Conservation (phyloP, 2,329 filamentous ascomycete species). For the Phaeosphaeria sp. region DNA sequence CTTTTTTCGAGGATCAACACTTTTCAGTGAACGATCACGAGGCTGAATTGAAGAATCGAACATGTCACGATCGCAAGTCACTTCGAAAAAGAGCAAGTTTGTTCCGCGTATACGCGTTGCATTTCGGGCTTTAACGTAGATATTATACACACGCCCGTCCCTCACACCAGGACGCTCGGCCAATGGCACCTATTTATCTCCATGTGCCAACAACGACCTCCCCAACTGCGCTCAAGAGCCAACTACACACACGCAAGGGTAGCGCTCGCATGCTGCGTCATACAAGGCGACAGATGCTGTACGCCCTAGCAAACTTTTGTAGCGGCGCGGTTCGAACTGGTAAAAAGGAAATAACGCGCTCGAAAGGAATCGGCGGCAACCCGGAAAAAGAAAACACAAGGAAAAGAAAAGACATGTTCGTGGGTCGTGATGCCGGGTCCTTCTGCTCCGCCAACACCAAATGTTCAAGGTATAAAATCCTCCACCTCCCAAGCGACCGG, state of each 20-base stretch:
- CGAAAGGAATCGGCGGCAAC: slow-evolving; percentile 1
- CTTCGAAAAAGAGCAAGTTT: too few species aligned
- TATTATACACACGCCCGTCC: slow-evolving; percentile 21
- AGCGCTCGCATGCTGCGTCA: neutral
- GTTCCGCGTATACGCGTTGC: slow-evolving; percentile 5
- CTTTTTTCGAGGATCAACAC: too few species aligned
- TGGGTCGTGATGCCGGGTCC: slow-evolving; percentile 19
- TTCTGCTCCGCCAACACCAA: slow-evolving; percentile 11
- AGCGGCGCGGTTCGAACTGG: neutral
- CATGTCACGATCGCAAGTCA: neutral
- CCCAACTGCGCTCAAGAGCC: neutral
- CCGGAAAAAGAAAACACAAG: slow-evolving; percentile 9
- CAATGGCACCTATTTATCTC: slow-evolving; percentile 5
- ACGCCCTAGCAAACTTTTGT: neutral
- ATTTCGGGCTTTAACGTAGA: slow-evolving; percentile 1
- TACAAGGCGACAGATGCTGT: neutral
- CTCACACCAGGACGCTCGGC: slow-evolving; percentile 5
- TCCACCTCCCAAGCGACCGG: slow-evolving; percentile 7
- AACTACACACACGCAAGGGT: neutral
- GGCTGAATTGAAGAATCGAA: too few species aligned
- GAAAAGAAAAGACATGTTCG: slow-evolving; percentile 17
- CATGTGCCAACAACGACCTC: slow-evolving; percentile 8
- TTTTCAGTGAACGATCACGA: too few species aligned
- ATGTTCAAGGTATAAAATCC: slow-evolving; percentile 18
- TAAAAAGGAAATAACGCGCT: neutral